These are phyloP conservation scores for Pichia rugopelliculosa DNA, from an alignment of 805 yeast species.

Conservation along the genomic window DNA sequence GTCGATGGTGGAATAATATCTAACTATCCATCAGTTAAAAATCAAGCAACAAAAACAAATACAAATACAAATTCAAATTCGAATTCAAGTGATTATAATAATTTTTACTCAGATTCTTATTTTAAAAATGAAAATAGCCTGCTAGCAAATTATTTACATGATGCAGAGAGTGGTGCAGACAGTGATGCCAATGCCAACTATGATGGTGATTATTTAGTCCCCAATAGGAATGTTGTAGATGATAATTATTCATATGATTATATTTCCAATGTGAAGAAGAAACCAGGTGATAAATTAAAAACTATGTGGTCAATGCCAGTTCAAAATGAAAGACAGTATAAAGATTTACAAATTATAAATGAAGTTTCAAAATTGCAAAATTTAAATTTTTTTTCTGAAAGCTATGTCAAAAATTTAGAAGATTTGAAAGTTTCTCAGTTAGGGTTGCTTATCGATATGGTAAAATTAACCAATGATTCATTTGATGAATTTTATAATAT, in stretches of 20 bases:
- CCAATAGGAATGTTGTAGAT: slow-evolving; percentile 1
- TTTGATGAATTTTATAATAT: slow-evolving; percentile 25
- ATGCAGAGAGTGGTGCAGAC: background rate
- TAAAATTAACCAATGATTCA: slow-evolving; percentile 24
- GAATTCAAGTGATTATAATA: slow-evolving; percentile 3
- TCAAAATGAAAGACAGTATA: slow-evolving; percentile 74
- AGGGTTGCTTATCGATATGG: slow-evolving; percentile 35
- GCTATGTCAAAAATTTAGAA: slow-evolving; percentile 45
- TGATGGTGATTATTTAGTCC: slow-evolving; percentile 3
- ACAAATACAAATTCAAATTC: background rate
- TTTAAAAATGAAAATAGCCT: background rate
- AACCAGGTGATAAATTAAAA: slow-evolving; percentile 39
- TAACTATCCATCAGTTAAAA: background rate
- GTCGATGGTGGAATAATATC: background rate
- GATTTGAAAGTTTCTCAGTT: slow-evolving; percentile 52
- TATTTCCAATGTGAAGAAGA: slow-evolving; percentile 19
- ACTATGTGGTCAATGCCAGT: slow-evolving; percentile 53
- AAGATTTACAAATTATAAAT: slow-evolving; percentile 78
- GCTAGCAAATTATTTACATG: background rate
- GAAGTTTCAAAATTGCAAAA: slow-evolving; percentile 59
- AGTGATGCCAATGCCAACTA: slow-evolving; percentile 4
- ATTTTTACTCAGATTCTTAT: background rate
- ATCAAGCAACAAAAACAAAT: background rate
- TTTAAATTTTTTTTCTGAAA: slow-evolving; percentile 43
- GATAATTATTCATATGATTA: slow-evolving; percentile 4